Evolutionary conservation across 139 green algal species (phyloP).

Genomic region (Parachlorella kessleri): DNA sequence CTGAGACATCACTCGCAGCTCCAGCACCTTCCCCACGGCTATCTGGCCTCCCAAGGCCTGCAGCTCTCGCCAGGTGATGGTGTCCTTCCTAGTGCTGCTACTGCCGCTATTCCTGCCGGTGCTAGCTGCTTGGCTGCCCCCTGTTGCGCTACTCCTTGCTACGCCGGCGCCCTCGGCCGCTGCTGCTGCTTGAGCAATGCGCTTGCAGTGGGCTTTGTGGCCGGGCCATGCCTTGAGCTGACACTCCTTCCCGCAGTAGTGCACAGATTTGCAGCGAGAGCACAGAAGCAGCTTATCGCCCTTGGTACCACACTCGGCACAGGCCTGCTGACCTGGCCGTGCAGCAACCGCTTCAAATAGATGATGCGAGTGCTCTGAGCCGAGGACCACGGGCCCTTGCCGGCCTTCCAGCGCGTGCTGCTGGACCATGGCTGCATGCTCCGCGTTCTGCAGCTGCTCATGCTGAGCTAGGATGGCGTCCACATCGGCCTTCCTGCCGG

Average conservation of each 20-base stretch:
- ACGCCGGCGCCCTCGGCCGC: background rate
- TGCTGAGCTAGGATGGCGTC: background rate
- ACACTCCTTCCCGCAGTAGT: constrained; percentile 54
- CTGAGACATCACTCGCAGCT: background rate
- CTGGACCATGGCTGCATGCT: background rate
- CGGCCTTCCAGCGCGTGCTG: background rate
- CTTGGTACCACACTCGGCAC: background rate
- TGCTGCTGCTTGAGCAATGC: background rate
- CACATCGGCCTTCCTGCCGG: background rate
- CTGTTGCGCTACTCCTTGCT: too few species aligned
- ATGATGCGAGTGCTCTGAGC: too few species aligned
- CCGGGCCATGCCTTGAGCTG: constrained; percentile 53
- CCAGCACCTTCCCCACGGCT: background rate
- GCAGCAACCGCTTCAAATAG: background rate
- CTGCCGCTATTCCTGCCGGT: background rate
- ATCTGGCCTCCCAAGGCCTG: background rate
- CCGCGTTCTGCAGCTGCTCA: background rate
- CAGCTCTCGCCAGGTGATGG: background rate
- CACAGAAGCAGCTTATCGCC: constrained; percentile 42
- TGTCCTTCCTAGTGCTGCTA: background rate
- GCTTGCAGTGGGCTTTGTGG: background rate
- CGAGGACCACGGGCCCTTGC: background rate
- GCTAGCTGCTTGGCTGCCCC: too few species aligned
- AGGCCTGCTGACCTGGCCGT: background rate
- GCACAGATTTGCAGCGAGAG: constrained; percentile 40